Evolutionary conservation across 441 rosid species (phyloP).

Genomic region (Eruca vesicaria): DNA sequence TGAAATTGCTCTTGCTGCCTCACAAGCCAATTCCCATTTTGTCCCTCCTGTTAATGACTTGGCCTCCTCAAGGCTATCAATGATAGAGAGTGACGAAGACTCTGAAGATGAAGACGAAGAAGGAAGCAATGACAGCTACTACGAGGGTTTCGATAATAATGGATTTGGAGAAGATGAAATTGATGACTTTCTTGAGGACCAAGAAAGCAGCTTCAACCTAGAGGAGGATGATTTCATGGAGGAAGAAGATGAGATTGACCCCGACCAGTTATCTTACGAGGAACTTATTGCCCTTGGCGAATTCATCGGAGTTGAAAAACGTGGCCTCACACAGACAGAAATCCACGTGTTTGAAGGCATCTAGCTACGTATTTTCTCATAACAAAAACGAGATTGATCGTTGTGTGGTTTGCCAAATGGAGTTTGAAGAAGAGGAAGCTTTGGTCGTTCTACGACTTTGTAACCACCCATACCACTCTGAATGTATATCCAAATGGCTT

Average conservation of each 20-base stretch:
- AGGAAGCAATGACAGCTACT: constrained; percentile 28
- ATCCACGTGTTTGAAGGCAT: constrained; percentile 43
- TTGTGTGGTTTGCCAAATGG: constrained; percentile 79
- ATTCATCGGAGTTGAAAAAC: constrained; percentile 58
- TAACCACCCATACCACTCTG: constrained; percentile 62
- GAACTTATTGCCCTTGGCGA: constrained; percentile 75
- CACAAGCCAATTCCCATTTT: constrained; percentile 38
- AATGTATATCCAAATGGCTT: constrained; percentile 71
- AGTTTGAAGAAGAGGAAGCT: constrained; percentile 60
- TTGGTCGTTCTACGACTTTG: constrained; percentile 53
- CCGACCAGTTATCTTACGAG: constrained; percentile 68
- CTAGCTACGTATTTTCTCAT: constrained; percentile 21
- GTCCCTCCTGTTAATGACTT: constrained; percentile 37
- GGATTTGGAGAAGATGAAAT: constrained; percentile 27
- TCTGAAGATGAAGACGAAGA: constrained; percentile 32
- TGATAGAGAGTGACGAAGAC: constrained; percentile 46
- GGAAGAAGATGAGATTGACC: constrained; percentile 68
- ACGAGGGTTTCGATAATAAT: constrained; percentile 47
- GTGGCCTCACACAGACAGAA: constrained; percentile 48
- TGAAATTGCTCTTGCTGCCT: constrained; percentile 48
- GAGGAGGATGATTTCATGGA: constrained; percentile 43
- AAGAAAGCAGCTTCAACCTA: constrained; percentile 41
- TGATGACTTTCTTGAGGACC: constrained; percentile 46
- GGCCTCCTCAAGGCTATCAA: constrained; percentile 24
- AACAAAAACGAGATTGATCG: constrained; percentile 45